Percentiles rank a stretch among this genome's conserved stretches.
These are phyloP conservation scores for Globisporangium nodosum DNA, from an alignment of 352 stramenopile genomes.

Conservation along the genomic window DNA sequence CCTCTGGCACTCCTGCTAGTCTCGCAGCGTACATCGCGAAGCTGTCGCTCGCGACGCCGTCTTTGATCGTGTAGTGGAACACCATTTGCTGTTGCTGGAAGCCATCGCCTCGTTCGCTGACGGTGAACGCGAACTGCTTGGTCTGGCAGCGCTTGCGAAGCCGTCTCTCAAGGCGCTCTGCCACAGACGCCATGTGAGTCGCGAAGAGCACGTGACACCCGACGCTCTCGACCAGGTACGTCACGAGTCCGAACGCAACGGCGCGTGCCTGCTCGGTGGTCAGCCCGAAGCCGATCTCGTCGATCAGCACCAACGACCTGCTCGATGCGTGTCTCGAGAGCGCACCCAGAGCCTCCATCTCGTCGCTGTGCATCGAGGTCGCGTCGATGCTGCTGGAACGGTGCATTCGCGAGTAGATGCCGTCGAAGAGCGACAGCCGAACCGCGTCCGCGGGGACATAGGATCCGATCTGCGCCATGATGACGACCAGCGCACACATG, in stretches of 20 bases:
- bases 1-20: neutral
- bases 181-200: constrained; percentile 22
- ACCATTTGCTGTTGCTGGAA: neutral
- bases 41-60: neutral
- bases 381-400: neutral
- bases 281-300: constrained; percentile 30
- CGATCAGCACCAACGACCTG: neutral
- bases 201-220: constrained; percentile 32
- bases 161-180: neutral
- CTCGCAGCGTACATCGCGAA: neutral
- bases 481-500: constrained; percentile 47
- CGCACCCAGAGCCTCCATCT: neutral
- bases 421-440: neutral
- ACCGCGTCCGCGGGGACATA: constrained; percentile 11
- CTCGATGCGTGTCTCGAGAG: neutral
- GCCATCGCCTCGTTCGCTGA: neutral
- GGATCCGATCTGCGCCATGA: constrained; percentile 65
- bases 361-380: neutral
- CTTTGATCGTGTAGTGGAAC: neutral
- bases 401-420: neutral
- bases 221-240: constrained; percentile 20
- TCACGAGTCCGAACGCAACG: constrained; percentile 19
- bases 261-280: constrained; percentile 18
- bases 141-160: neutral
- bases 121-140: neutral